These are phyloP conservation scores for Beta vulgaris DNA, from an alignment of 148 eudicot species.

Conservation along the genomic window DNA sequence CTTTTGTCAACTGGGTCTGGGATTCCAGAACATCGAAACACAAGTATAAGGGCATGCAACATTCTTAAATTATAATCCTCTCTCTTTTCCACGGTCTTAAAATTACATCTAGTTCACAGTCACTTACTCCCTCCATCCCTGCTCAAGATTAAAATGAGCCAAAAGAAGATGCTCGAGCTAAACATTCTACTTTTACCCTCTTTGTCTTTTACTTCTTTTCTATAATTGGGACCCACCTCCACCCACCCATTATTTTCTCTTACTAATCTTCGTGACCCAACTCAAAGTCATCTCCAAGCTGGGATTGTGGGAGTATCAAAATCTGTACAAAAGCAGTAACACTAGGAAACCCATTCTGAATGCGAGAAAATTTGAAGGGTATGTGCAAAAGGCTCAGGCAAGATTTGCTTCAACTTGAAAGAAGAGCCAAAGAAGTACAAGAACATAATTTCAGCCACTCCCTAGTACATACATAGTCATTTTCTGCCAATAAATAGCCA, in stretches of 20 bases:
- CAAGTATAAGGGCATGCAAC: not conserved
- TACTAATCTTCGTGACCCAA: too few species aligned
- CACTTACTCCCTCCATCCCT: too few species aligned
- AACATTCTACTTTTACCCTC: too few species aligned
- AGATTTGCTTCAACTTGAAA: not conserved
- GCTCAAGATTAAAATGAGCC: too few species aligned
- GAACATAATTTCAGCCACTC: not conserved
- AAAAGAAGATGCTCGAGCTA: too few species aligned
- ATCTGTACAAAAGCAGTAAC: not conserved
- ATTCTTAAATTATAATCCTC: too few species aligned
- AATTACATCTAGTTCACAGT: not conserved
- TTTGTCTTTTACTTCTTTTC: too few species aligned
- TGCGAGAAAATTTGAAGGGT: not conserved
- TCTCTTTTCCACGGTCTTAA: not conserved
- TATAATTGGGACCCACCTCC: too few species aligned
- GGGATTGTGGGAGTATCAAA: too few species aligned
- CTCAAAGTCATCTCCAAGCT: too few species aligned
- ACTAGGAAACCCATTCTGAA: too few species aligned
- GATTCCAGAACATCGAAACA: not conserved
- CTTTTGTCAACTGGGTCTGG: not conserved
- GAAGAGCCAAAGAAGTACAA: not conserved
- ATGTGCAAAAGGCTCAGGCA: not conserved
- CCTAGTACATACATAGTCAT: not conserved
- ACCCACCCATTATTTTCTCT: too few species aligned
- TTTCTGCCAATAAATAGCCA: not conserved